Evolutionary conservation across 306 rosid species (phyloP).

Genomic region (Betula pendula): DNA sequence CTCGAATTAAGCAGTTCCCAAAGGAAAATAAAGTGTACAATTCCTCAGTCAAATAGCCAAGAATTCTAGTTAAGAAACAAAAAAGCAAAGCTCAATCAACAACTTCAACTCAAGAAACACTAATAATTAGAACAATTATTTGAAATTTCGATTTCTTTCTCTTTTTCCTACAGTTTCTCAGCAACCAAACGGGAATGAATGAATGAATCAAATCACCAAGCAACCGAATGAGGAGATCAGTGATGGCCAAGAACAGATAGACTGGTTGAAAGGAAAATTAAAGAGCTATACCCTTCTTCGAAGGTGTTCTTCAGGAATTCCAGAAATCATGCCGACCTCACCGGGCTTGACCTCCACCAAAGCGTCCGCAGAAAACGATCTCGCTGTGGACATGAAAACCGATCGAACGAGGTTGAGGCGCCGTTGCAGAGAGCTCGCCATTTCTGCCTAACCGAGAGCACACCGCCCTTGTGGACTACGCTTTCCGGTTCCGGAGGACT

Average conservation of each 20-base stretch:
- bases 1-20: neutral
- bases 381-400: neutral
- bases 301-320: conserved; percentile 40
- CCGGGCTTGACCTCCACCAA: conserved; percentile 28
- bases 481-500: neutral
- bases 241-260: neutral
- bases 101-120: neutral
- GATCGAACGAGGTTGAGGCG: conserved; percentile 13
- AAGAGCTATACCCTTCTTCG: conserved; percentile 31
- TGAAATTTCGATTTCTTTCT: neutral
- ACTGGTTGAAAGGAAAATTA: neutral
- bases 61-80: neutral
- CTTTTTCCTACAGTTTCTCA: neutral
- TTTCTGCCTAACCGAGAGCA: conserved; percentile 1
- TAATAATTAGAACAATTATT: neutral
- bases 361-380: conserved; percentile 31
- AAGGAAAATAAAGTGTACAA: neutral
- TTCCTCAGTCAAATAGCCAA: neutral
- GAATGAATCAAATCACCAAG: neutral
- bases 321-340: conserved; percentile 34
- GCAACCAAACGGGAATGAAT: neutral
- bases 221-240: neutral
- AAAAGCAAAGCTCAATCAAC: neutral
- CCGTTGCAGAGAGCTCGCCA: conserved; percentile 35
- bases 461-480: neutral